These are phyloP conservation scores for Forsythia suspensa DNA, from an alignment of 257 asterid species.

Conservation along the genomic window DNA sequence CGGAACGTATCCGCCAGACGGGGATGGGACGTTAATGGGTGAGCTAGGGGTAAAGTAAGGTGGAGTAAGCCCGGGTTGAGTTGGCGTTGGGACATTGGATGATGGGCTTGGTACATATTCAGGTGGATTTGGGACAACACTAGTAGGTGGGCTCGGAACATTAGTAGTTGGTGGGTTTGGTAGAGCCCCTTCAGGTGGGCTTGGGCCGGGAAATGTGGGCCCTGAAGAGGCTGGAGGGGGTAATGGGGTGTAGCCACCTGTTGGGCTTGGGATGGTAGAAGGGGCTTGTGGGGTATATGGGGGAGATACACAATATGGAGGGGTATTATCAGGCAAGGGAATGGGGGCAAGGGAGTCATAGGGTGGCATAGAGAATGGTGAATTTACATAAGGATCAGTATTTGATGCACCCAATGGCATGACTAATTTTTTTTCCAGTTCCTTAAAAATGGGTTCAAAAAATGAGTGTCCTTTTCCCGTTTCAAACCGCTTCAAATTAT, in stretches of 20 bases:
- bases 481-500: constrained; percentile 29
- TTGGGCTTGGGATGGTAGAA: constrained; percentile 35
- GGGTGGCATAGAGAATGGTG: constrained; percentile 80
- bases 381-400: constrained; percentile 52
- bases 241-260: constrained; percentile 39
- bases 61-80: constrained; percentile 44
- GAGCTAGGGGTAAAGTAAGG: constrained; percentile 31
- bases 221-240: constrained; percentile 34
- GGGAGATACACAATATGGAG: constrained; percentile 66
- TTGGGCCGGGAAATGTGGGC: constrained; percentile 34
- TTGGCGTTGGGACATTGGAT: constrained; percentile 36
- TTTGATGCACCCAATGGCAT: constrained; percentile 49
- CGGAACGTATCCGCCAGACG: constrained; percentile 33
- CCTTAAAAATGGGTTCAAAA: constrained; percentile 9
- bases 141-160: constrained; percentile 39
- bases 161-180: constrained; percentile 25
- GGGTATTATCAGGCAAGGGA: constrained; percentile 47
- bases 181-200: constrained; percentile 24
- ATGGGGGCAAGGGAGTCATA: constrained; percentile 79
- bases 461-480: constrained; percentile 12
- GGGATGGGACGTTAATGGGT: constrained; percentile 29
- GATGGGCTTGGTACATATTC: constrained; percentile 28
- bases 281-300: constrained; percentile 52
- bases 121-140: constrained; percentile 45
- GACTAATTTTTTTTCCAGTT: background rate